Evolutionary conservation across 352 stramenopile genomes (phyloP).

Genomic region (Pythium plurisporium): DNA sequence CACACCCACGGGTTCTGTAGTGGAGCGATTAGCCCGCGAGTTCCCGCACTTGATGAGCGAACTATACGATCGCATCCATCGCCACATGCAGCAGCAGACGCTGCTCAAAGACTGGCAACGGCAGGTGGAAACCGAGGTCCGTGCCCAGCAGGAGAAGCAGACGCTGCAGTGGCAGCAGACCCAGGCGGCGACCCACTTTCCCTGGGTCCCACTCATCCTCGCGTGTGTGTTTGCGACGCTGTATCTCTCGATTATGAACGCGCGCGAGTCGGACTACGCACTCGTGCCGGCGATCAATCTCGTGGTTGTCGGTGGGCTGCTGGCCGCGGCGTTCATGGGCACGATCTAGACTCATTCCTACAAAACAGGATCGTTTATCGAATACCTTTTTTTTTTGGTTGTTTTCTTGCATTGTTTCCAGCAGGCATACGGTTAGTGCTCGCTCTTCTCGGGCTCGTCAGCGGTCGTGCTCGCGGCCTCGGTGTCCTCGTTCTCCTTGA

Average conservation of each 20-base stretch:
- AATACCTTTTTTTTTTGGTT: not conserved
- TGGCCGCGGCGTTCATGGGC: conserved; percentile 32
- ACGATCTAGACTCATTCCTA: no score
- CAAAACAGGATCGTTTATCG: no score
- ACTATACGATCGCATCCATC: conserved; percentile 26
- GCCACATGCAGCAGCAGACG: conserved; percentile 9
- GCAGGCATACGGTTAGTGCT: not conserved
- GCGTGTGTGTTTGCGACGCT: conserved; percentile 46
- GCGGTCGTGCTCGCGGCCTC: not conserved
- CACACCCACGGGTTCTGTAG: not conserved
- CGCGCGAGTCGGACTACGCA: conserved; percentile 39
- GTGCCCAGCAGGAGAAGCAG: conserved; percentile 25
- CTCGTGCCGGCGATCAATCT: conserved; percentile 55
- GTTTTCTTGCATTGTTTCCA: no score
- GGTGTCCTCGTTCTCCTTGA: conserved; percentile 17
- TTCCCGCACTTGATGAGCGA: conserved; percentile 41
- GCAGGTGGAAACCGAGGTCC: conserved; percentile 21
- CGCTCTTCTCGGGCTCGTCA: not conserved
- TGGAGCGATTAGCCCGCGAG: conserved; percentile 20
- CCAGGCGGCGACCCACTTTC: conserved; percentile 28
- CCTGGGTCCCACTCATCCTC: conserved; percentile 49
- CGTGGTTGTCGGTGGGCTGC: conserved; percentile 32
- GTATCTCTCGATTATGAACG: conserved; percentile 50
- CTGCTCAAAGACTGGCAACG: conserved; percentile 36
- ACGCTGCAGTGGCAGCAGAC: conserved; percentile 27